Conservation (phyloP, 495 filamentous ascomycete species). For the Talaromyces nanjingensis region DNA sequence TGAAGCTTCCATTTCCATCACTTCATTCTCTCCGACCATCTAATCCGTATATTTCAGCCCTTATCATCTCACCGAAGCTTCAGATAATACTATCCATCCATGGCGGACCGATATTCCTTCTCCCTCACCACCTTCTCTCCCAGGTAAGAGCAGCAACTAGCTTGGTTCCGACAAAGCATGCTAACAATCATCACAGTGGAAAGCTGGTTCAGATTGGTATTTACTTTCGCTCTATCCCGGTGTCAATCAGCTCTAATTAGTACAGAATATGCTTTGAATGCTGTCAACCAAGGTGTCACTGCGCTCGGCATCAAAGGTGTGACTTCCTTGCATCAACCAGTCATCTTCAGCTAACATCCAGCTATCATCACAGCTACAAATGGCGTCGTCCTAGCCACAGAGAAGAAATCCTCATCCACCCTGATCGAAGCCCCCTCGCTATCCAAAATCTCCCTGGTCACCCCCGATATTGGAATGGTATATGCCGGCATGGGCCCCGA, state of each 20-base stretch:
- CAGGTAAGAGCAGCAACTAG: constrained; percentile 56
- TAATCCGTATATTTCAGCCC: constrained; percentile 14
- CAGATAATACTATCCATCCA: constrained; percentile 27
- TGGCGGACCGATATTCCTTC: constrained; percentile 99
- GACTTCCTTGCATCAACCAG: neutral
- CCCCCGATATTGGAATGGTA: constrained; percentile 99
- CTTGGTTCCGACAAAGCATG: constrained; percentile 11
- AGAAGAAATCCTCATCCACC: constrained; percentile 98
- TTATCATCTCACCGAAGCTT: constrained; percentile 10
- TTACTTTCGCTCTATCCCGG: neutral
- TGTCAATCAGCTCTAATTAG: constrained; percentile 3
- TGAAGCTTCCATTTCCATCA: constrained; percentile 9
- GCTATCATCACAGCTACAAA: constrained; percentile 51
- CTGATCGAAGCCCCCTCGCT: constrained; percentile 90
- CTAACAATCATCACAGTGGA: constrained; percentile 61
- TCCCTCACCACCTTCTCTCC: constrained; percentile 99
- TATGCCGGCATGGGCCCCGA: constrained; percentile 99
- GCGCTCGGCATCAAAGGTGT: constrained; percentile 96
- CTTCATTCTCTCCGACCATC: neutral
- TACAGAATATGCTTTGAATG: constrained; percentile 96
- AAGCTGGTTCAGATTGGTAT: constrained; percentile 76
- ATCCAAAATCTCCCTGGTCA: constrained; percentile 96
- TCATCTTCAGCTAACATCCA: no score
- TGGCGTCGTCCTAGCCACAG: constrained; percentile 96
- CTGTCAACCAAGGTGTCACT: constrained; percentile 98